Conservation (phyloP, 75 land plant genomes). For the Pseudotsuga menziesii region DNA sequence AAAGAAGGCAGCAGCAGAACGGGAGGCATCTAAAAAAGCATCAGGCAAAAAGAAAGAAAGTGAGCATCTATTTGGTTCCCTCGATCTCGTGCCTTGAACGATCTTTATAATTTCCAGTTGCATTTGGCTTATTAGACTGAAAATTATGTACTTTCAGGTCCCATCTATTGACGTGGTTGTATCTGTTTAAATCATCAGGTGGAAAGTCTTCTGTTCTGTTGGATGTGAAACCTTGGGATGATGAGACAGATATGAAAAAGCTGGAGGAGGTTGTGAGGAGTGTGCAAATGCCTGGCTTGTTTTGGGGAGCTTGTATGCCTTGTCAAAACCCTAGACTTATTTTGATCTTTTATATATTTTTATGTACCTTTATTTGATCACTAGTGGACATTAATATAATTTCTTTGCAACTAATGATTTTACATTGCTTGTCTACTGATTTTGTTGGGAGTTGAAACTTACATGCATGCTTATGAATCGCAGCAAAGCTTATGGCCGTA, state of each 20-base stretch:
- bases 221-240: conserved; percentile 99
- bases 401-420: too few relatives aligned
- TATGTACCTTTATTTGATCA: too few relatives aligned
- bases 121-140: too few relatives aligned
- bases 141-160: neutral
- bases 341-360: too few relatives aligned
- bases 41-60: conserved; percentile 69
- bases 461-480: conserved; percentile 5
- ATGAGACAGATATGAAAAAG: conserved; percentile 95
- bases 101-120: neutral
- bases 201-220: conserved; percentile 92
- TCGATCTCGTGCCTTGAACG: neutral
- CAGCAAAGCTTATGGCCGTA: conserved; percentile 47
- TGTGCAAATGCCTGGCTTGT: conserved; percentile 65
- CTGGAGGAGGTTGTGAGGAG: conserved; percentile 82
- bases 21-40: conserved; percentile 52
- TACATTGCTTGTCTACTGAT: neutral
- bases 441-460: too few relatives aligned
- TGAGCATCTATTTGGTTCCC: conserved; percentile 13
- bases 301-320: conserved; percentile 80
- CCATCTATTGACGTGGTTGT: conserved; percentile 3
- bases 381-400: too few relatives aligned
- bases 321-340: neutral
- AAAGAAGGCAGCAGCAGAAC: conserved; percentile 55
- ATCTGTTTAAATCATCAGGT: conserved; percentile 26